These are phyloP conservation scores for Fusarium buxicola DNA, from an alignment of 2,329 filamentous ascomycete genomes.

Conservation along the genomic window DNA sequence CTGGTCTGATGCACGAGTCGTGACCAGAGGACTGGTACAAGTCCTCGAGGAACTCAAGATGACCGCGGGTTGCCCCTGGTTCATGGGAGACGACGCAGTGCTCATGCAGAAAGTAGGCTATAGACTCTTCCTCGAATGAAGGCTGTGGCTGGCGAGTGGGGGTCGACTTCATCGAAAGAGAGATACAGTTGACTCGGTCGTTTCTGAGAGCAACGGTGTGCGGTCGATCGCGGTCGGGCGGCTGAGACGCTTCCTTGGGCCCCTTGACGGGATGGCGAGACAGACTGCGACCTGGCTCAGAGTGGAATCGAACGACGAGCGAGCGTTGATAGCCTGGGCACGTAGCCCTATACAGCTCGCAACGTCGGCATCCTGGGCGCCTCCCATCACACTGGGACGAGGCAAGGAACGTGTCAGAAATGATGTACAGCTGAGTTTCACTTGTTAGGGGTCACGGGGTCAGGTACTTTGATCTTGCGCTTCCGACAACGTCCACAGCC, in stretches of 20 bases:
- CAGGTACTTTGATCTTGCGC: constrained; percentile 30
- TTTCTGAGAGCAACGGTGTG: constrained; percentile 1
- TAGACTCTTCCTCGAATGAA: constrained; percentile 32
- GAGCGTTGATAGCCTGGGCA: constrained; percentile 37
- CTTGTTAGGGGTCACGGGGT: neutral
- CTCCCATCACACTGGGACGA: constrained; percentile 26
- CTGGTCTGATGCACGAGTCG: constrained; percentile 27
- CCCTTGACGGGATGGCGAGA: constrained; percentile 4
- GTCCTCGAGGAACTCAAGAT: constrained; percentile 27
- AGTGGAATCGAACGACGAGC: constrained; percentile 32
- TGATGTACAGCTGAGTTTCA: neutral
- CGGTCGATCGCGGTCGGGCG: neutral
- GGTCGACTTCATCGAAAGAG: neutral
- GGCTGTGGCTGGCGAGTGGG: constrained; percentile 28
- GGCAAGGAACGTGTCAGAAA: neutral
- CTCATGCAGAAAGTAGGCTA: constrained; percentile 26
- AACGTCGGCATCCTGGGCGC: constrained; percentile 31
- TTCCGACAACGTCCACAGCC: constrained; percentile 31
- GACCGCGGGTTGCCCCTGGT: constrained; percentile 14
- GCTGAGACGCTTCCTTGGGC: neutral
- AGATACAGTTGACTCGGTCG: neutral
- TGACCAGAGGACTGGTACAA: constrained; percentile 22
- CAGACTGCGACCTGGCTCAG: constrained; percentile 27
- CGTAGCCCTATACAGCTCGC: constrained; percentile 28
- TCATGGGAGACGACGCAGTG: constrained; percentile 23